Conservation (phyloP, 2,329 filamentous ascomycete species). For the Neopestalotiopsis rosae region DNA sequence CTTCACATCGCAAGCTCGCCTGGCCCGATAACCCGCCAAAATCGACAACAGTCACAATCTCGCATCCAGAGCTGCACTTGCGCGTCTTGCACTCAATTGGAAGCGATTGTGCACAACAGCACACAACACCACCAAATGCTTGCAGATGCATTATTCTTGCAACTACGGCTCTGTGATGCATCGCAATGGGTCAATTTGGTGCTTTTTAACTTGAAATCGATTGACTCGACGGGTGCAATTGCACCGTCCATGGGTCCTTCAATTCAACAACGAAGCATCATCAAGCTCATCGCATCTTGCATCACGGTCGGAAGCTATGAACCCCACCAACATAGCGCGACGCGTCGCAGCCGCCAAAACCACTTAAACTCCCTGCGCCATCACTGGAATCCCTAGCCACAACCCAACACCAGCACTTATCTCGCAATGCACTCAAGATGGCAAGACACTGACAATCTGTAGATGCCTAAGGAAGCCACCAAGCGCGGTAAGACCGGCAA, state of each 20-base stretch:
- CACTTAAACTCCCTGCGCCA: conserved; percentile 6
- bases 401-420: neutral
- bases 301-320: conserved; percentile 4
- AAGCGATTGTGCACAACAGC: conserved; percentile 30
- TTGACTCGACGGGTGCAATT: conserved; percentile 42
- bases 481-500: conserved; percentile 58
- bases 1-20: conserved; percentile 16
- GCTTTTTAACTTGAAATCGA: conserved; percentile 41
- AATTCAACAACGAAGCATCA: conserved; percentile 19
- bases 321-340: conserved; percentile 2
- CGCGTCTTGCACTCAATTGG: neutral
- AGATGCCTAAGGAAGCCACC: conserved; percentile 64
- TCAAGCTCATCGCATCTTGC: conserved; percentile 23
- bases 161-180: conserved; percentile 42
- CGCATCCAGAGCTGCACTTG: conserved; percentile 22
- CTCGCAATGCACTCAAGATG: neutral
- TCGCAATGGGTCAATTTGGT: conserved; percentile 32
- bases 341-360: neutral
- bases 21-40: conserved; percentile 20
- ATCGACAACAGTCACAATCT: conserved; percentile 26
- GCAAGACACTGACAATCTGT: conserved; percentile 37
- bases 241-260: conserved; percentile 40
- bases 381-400: conserved; percentile 1
- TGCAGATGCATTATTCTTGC: conserved; percentile 25
- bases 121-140: conserved; percentile 39